Percentiles rank a stretch among this genome's conserved stretches.
Evolutionary conservation across 345 rosid species (phyloP).

Genomic region (Lumnitzera racemosa): DNA sequence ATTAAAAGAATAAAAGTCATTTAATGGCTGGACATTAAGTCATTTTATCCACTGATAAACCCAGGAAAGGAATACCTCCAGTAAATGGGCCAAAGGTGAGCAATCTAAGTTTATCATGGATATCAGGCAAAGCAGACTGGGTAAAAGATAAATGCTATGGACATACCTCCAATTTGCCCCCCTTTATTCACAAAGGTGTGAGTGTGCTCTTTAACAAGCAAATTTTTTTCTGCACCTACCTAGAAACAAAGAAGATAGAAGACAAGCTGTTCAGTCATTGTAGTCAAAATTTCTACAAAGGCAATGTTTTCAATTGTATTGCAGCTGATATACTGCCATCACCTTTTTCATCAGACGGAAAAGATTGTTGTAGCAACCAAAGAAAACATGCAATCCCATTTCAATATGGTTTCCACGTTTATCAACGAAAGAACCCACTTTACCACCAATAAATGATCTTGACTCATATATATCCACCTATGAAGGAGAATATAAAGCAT

Average conservation of each 20-base stretch:
- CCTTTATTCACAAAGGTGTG: conserved; percentile 96
- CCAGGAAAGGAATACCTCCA: background rate
- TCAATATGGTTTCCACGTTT: conserved; percentile 84
- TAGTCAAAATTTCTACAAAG: background rate
- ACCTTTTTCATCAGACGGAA: conserved; percentile 98
- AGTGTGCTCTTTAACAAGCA: conserved; percentile 93
- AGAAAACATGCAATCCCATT: conserved; percentile 99
- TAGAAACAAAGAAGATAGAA: conserved; percentile 16
- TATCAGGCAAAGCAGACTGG: background rate
- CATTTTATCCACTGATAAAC: background rate
- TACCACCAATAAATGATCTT: conserved; percentile 89
- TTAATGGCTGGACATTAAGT: too few relatives aligned
- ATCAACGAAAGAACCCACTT: conserved; percentile 98
- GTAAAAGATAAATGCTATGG: conserved; percentile 5
- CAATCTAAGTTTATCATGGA: too few relatives aligned
- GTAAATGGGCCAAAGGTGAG: too few relatives aligned
- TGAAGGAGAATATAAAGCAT: conserved; percentile 1
- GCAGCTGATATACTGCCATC: conserved; percentile 10
- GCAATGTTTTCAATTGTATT: background rate
- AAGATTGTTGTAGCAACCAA: conserved; percentile 96
- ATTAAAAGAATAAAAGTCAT: background rate
- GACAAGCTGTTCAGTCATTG: background rate
- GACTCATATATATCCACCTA: conserved; percentile 97
- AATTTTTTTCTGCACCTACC: conserved; percentile 91
- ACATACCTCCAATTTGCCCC: conserved; percentile 74